Evolutionary conservation across 2,329 filamentous ascomycete species (phyloP).

Genomic region (Alternaria sp.): DNA sequence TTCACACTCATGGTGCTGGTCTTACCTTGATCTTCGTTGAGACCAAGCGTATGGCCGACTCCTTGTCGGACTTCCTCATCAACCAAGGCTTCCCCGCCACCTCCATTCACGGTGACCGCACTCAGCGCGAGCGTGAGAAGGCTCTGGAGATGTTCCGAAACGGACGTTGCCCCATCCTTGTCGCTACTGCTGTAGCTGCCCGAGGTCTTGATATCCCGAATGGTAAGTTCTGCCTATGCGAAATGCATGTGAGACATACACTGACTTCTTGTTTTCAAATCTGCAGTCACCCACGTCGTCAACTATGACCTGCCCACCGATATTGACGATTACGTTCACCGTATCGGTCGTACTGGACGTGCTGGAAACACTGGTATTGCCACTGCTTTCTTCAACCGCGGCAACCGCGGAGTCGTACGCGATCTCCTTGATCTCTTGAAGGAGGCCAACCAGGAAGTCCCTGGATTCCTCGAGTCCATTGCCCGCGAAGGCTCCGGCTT

Average conservation of each 20-base stretch:
- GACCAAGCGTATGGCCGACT: constrained; percentile 99
- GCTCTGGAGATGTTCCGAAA: constrained; percentile 98
- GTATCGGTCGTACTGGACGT: constrained; percentile 99
- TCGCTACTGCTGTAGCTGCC: constrained; percentile 96
- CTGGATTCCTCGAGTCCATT: constrained; percentile 94
- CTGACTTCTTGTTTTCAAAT: not conserved
- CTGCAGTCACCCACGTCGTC: constrained; percentile 78
- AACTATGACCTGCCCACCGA: constrained; percentile 99
- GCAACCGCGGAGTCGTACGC: constrained; percentile 96
- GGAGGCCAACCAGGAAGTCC: constrained; percentile 98
- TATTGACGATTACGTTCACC: constrained; percentile 98
- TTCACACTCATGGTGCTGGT: constrained; percentile 90
- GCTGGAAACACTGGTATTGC: constrained; percentile 98
- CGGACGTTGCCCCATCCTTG: constrained; percentile 92
- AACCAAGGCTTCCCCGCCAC: constrained; percentile 99
- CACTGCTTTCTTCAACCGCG: constrained; percentile 99
- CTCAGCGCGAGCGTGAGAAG: constrained; percentile 97
- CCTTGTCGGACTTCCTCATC: constrained; percentile 96
- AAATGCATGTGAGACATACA: not conserved
- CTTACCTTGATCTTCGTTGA: constrained; percentile 98
- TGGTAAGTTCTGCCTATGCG: constrained; percentile 45
- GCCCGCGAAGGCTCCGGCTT: constrained; percentile 89
- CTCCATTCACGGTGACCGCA: constrained; percentile 98
- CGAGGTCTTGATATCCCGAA: constrained; percentile 87
- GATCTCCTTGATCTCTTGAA: constrained; percentile 97